Evolutionary conservation across 2,329 filamentous ascomycete genomes (phyloP).

Genomic region (Colletotrichum neosansevieriae): DNA sequence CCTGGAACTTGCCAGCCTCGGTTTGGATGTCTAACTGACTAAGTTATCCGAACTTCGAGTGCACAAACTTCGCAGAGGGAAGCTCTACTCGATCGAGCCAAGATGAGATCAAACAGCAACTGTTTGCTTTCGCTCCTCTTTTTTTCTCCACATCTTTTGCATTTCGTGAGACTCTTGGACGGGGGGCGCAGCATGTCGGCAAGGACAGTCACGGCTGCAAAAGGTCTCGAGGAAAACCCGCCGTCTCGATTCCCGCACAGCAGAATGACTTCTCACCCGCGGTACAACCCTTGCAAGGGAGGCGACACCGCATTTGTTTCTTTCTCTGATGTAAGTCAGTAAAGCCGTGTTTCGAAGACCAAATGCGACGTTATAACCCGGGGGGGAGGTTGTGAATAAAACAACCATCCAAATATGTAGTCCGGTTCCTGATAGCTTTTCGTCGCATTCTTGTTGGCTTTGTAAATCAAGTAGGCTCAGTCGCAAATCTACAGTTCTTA

Average conservation of each 20-base stretch:
- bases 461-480: not conserved
- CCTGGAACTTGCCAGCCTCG: not conserved
- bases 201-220: not conserved
- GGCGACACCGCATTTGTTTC: too few relatives aligned
- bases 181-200: constrained; percentile 21
- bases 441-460: not conserved
- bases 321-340: too few relatives aligned
- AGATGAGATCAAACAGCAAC: constrained; percentile 36
- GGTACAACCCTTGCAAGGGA: too few relatives aligned
- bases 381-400: too few relatives aligned
- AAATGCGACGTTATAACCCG: not conserved
- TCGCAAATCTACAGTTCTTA: not conserved
- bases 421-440: too few relatives aligned
- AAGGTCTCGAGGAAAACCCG: not conserved
- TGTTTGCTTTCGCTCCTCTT: constrained; percentile 26
- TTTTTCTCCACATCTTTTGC: not conserved
- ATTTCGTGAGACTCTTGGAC: constrained; percentile 5
- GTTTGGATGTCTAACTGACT: constrained; percentile 24
- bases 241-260: not conserved
- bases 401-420: too few relatives aligned
- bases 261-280: too few relatives aligned
- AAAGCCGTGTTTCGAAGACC: not conserved
- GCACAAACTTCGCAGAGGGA: constrained; percentile 3
- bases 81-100: constrained; percentile 32
- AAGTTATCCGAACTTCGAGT: constrained; percentile 16